Base-by-base conservation (phyloP, 2,329 filamentous ascomycete species). In the Neurospora sp. region DNA sequence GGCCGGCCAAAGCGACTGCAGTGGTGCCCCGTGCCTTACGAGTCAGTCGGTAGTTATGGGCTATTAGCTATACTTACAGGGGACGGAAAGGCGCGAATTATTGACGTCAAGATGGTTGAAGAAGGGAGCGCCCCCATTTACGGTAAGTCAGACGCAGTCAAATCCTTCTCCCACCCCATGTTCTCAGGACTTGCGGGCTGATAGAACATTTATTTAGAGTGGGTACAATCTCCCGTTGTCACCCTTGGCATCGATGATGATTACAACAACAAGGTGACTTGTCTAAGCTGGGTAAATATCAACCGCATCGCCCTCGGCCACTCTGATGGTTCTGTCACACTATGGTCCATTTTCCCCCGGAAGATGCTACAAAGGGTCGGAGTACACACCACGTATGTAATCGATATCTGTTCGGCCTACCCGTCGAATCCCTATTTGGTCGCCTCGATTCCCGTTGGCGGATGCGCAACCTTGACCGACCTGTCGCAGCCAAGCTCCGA, bases 241-340 rank as follows among this genome's bases (percentile, higher is more conserved):
- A 79, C 79, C 0, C 79, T 88, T 15, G 79, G 77, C 19, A 78
- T 87, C 5, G 76, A 78, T 0, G 78, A 81, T 15, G 86, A 88
- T 75, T 79, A 83, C 69, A 79, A 79, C 65, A 78, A 86, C 52
- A 79, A 81, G 36, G 83, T 84, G 37, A 87, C 85, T 17, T 82
- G 83, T 70, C 81, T 88, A 68, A 81, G 85, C 11, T 89, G 87
- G 87, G 77, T 83, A 40, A 84, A 83, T 70, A 81, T 82, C 72
- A 88, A 88, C 74, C 83, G 86, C 28, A 77, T 89, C 46, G 84
- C 81, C 0, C 78, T 86, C 38, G 87, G 85, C 67, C 86, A 88
- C 74, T 82, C 82, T 0, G 87, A 89, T 71, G 87, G 87, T 39
- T 86, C 84, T 23, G 79, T 88, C 41, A 81, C 82, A 23, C 78